Conservation (phyloP, 2,329 filamentous ascomycete species). For the Fusarium solani-melongenae region DNA sequence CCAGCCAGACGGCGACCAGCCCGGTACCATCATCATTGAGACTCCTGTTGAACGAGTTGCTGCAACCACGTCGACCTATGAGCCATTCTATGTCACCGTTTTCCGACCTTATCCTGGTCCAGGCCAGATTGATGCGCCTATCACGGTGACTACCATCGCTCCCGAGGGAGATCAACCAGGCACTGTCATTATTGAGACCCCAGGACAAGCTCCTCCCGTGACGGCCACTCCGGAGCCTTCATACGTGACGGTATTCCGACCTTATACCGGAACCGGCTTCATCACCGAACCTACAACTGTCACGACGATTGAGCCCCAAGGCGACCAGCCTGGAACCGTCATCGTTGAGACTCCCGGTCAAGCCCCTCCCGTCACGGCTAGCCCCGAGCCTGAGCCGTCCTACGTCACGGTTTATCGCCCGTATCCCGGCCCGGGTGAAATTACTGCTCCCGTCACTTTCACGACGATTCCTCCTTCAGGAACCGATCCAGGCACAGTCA, state of each 20-base stretch:
- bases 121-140: not conserved
- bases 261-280: slow-evolving; percentile 4
- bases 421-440: not conserved
- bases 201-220: not conserved
- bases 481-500: slow-evolving; percentile 23
- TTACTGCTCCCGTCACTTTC: not conserved
- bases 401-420: slow-evolving; percentile 18
- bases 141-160: not conserved
- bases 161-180: not conserved
- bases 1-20: not conserved
- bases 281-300: slow-evolving; percentile 9
- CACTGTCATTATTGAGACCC: slow-evolving; percentile 6
- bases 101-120: not conserved
- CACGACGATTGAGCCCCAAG: slow-evolving; percentile 4
- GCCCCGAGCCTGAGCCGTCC: not conserved
- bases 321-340: slow-evolving; percentile 11
- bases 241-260: slow-evolving; percentile 12
- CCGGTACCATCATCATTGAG: slow-evolving; percentile 21
- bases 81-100: not conserved
- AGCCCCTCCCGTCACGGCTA: not conserved
- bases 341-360: slow-evolving; percentile 19
- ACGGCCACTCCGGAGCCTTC: slow-evolving; percentile 7
- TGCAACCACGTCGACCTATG: not conserved
- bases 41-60: not conserved
- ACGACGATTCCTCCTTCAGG: slow-evolving; percentile 23